These are phyloP conservation scores for Trypanosoma cruzi DNA, from an alignment of 208 protist species.

Conservation along the genomic window DNA sequence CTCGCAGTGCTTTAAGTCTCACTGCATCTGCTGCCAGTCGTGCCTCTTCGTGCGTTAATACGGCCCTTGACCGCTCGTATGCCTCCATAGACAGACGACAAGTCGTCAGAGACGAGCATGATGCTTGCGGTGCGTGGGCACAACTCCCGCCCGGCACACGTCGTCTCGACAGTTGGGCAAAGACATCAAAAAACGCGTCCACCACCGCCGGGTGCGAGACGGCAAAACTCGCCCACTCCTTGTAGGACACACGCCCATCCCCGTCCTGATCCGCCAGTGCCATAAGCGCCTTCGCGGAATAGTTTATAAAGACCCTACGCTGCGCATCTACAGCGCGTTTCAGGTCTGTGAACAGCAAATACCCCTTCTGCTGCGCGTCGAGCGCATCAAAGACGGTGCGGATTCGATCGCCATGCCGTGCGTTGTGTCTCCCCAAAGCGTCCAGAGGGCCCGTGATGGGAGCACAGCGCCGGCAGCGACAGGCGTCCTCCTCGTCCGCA, in stretches of 20 bases:
- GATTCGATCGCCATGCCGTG: not conserved
- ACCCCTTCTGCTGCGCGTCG: slow-evolving; percentile 26
- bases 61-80: slow-evolving; percentile 5
- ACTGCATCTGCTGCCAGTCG: slow-evolving; percentile 13
- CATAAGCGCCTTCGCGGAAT: slow-evolving; percentile 39
- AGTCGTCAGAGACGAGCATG: not conserved
- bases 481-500: not conserved
- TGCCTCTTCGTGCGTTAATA: slow-evolving; percentile 16
- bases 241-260: slow-evolving; percentile 47
- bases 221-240: slow-evolving; percentile 57
- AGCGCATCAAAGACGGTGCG: slow-evolving; percentile 28
- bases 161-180: not conserved
- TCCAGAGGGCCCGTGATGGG: not conserved
- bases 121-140: not conserved
- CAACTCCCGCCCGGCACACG: not conserved
- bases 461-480: not conserved
- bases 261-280: slow-evolving; percentile 51
- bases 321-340: slow-evolving; percentile 16
- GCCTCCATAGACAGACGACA: not conserved
- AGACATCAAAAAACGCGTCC: slow-evolving; percentile 33
- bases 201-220: slow-evolving; percentile 44
- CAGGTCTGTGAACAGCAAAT: slow-evolving; percentile 34
- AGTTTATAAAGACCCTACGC: slow-evolving; percentile 4
- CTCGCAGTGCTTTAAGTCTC: not conserved
- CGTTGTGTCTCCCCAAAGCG: too few species aligned